These are phyloP conservation scores for Mycena galericulata DNA, from an alignment of 768 basidiomycete genomes.

Conservation along the genomic window DNA sequence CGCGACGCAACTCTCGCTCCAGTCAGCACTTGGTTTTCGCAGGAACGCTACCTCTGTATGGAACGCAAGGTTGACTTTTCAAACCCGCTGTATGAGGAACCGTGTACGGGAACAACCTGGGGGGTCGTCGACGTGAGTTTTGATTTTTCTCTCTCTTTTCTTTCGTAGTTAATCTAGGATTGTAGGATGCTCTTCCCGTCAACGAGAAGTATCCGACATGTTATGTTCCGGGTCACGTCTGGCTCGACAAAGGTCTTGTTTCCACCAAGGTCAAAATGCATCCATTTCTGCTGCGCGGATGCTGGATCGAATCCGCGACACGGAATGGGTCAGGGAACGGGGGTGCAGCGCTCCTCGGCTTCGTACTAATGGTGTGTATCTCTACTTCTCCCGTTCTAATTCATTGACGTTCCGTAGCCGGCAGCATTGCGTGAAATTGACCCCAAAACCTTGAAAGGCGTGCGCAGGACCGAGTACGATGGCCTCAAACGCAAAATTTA, in stretches of 20 bases:
- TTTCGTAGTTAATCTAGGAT: not conserved
- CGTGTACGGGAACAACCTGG: slow-evolving; percentile 33
- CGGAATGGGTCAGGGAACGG: slow-evolving; percentile 41
- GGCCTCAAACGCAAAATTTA: slow-evolving; percentile 28
- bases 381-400: not conserved
- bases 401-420: slow-evolving; percentile 2
- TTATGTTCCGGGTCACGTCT: slow-evolving; percentile 26
- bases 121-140: slow-evolving; percentile 28
- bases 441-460: slow-evolving; percentile 11
- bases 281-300: slow-evolving; percentile 32
- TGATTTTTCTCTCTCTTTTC: not conserved
- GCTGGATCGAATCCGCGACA: slow-evolving; percentile 33
- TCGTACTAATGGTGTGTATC: slow-evolving; percentile 30
- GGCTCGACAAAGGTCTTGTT: slow-evolving; percentile 39
- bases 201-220: slow-evolving; percentile 26
- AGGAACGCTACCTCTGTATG: slow-evolving; percentile 30
- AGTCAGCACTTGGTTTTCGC: slow-evolving; percentile 31
- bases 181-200: slow-evolving; percentile 7
- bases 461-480: slow-evolving; percentile 7
- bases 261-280: slow-evolving; percentile 36
- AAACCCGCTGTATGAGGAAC: slow-evolving; percentile 33
- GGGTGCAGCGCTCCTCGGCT: slow-evolving; percentile 32
- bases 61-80: slow-evolving; percentile 13
- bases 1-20: slow-evolving; percentile 24
- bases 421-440: slow-evolving; percentile 12